A percentile compares a stretch with the other conserved stretches of the same genome.
These are phyloP conservation scores for Trametes gibbosa DNA, from an alignment of 768 basidiomycete species.

Conservation along the genomic window DNA sequence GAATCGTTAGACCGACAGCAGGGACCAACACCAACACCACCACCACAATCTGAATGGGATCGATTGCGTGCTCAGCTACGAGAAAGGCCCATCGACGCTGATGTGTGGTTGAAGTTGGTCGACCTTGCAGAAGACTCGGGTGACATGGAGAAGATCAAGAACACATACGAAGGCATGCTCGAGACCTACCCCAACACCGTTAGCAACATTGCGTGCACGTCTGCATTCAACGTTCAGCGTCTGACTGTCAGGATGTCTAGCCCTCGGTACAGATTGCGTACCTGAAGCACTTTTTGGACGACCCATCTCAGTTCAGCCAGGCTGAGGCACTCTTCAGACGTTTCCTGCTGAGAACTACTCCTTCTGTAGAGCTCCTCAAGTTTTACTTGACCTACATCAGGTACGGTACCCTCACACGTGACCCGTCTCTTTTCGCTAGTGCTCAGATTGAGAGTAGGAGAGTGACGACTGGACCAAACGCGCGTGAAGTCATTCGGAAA, in stretches of 20 bases:
- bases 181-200: slow-evolving; percentile 91
- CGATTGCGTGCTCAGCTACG: slow-evolving; percentile 55
- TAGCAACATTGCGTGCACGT: slow-evolving; percentile 28
- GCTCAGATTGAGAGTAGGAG: slow-evolving; percentile 43
- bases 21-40: slow-evolving; percentile 13
- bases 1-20: slow-evolving; percentile 7
- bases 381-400: slow-evolving; percentile 94
- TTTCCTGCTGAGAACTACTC: slow-evolving; percentile 73
- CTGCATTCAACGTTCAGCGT: slow-evolving; percentile 20
- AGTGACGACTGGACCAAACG: slow-evolving; percentile 60
- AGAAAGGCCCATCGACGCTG: slow-evolving; percentile 72
- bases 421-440: slow-evolving; percentile 21
- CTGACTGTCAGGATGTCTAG: slow-evolving; percentile 37
- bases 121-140: slow-evolving; percentile 72
- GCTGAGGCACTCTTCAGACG: slow-evolving; percentile 89
- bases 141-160: slow-evolving; percentile 77
- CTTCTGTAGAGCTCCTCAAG: slow-evolving; percentile 88
- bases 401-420: slow-evolving; percentile 39
- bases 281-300: slow-evolving; percentile 69
- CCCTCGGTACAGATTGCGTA: slow-evolving; percentile 83
- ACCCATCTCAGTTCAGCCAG: slow-evolving; percentile 62
- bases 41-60: slow-evolving; percentile 66
- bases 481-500: slow-evolving; percentile 76
- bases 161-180: slow-evolving; percentile 79
- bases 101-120: slow-evolving; percentile 75